Evolutionary conservation across 2,329 filamentous ascomycete genomes (phyloP), one percentile per base, ranked within the genome.

Genomic region (Penicillium sp.): DNA sequence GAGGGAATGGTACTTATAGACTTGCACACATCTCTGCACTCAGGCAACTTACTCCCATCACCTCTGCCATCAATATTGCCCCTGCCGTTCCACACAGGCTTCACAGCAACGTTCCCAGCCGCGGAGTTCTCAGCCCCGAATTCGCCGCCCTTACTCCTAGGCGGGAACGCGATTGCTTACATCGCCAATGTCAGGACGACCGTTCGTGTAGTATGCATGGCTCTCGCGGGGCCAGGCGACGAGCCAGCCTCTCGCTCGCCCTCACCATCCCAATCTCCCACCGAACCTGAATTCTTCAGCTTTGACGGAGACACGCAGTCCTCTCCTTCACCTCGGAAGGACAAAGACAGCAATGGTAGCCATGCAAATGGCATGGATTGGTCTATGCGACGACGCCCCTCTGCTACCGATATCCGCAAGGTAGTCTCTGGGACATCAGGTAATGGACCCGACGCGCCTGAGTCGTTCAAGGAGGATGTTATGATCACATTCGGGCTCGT

Each of bases 1-100:
- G n/a, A 96, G 75, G 94, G 94, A 22, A 96, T 97, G 89, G 87
- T 97, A 1, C 78, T 97, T 13, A 85, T 87, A 10, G 82, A 87
- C 45, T 84, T 87, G 2, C 85, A 85, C 55, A 80, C 80, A 22
- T 38, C 63, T 81, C 87, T 60, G 85, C 88, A 45, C 19, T 82
- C 64, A 40, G 48, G 54, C 51, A 48, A 58, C 64, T n/a, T 55
- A 4, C 48, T 53, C 14, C 28, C 22, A 19, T 51, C 55, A 11
- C 52, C 46, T 19, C 55, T 46, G 1, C 37, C 62, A n/a, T 59
- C 66, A 6, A 63, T 67, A 38, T 64, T 68, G 22, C 53, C 67
- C 3, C 58, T 71, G 8, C 67, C 66, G 22, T 78, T 76, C 84
- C 88, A 88, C 16, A 89, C 85, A 30, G 88, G 88, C 0, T 85